Conservation (phyloP, 1,284 basidiomycete genomes). For the Ustilago bromivora region DNA sequence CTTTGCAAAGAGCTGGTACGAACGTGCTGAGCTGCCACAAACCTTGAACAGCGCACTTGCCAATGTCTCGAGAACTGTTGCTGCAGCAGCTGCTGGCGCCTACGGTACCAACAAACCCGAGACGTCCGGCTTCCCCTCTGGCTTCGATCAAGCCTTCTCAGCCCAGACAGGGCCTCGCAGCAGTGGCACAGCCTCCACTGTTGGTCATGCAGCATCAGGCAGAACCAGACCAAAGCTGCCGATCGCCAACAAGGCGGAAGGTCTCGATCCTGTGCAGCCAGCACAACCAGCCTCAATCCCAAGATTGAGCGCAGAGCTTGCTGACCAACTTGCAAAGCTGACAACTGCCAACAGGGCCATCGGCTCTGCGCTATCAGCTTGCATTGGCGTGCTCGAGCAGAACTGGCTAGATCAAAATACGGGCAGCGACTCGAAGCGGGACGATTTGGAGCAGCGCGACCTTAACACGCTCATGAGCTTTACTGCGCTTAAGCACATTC, state of each 20-base stretch:
- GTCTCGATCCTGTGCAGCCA: neutral
- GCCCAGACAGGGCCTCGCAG: conserved; percentile 22
- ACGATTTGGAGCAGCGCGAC: conserved; percentile 31
- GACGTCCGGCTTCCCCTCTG: conserved; percentile 41
- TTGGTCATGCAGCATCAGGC: conserved; percentile 25
- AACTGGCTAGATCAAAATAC: conserved; percentile 31
- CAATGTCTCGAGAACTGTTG: conserved; percentile 56
- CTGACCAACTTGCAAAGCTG: conserved; percentile 30
- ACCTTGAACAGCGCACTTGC: conserved; percentile 48
- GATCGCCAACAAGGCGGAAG: neutral
- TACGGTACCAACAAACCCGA: conserved; percentile 19
- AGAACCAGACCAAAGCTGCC: conserved; percentile 11
- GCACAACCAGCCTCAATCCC: neutral
- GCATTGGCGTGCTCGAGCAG: conserved; percentile 49
- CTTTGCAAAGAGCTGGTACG: conserved; percentile 59
- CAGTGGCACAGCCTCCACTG: conserved; percentile 14
- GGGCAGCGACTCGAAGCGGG: neutral
- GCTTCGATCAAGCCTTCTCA: conserved; percentile 41
- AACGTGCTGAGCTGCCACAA: conserved; percentile 51
- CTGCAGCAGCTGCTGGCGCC: conserved; percentile 38
- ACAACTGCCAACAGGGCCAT: conserved; percentile 48
- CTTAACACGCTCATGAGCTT: conserved; percentile 54
- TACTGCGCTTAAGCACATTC: conserved; percentile 60
- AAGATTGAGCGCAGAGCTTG: conserved; percentile 13
- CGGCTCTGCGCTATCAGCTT: conserved; percentile 42